Conservation (phyloP, 306 rosid species). For the Cucumis melo region DNA sequence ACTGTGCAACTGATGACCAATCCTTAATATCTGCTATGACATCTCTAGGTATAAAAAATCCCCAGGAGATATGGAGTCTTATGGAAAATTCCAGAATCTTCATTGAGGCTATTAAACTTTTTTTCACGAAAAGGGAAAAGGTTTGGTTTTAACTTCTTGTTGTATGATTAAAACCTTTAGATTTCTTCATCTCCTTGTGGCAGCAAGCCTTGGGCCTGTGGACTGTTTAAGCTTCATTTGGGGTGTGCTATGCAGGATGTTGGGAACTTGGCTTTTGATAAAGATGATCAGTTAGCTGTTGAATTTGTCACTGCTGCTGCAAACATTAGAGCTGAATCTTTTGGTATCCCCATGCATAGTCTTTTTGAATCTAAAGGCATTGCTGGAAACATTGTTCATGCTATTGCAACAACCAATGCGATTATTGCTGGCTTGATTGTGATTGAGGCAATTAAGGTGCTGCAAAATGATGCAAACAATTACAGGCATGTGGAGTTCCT, state of each 20-base stretch:
- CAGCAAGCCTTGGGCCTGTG: not conserved
- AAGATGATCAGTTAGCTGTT: conserved; percentile 97
- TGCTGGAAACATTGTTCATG: conserved; percentile 98
- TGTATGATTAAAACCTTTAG: conserved; percentile 9
- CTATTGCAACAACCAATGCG: conserved; percentile 97
- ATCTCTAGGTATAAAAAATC: conserved; percentile 87
- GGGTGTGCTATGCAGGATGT: conserved; percentile 39
- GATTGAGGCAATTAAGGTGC: conserved; percentile 93
- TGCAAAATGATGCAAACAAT: conserved; percentile 46
- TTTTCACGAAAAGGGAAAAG: conserved; percentile 70
- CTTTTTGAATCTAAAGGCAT: conserved; percentile 99
- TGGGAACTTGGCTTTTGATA: conserved; percentile 85
- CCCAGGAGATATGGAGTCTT: conserved; percentile 96
- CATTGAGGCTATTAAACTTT: conserved; percentile 63
- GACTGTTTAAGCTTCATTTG: not conserved
- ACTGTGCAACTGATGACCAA: conserved; percentile 24
- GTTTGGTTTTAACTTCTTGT: conserved; percentile 23
- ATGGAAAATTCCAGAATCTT: conserved; percentile 66
- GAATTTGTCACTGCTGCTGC: conserved; percentile 98
- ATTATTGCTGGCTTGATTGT: conserved; percentile 96
- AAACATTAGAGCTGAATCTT: conserved; percentile 82
- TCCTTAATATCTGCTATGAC: conserved; percentile 70
- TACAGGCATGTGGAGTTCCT: conserved; percentile 48
- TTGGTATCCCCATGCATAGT: conserved; percentile 84
- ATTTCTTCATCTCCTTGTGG: conserved; percentile 4